phyloP scores from a whole-genome alignment of 331 rosid species.

The Rhamnella rubrinervis region DNA sequence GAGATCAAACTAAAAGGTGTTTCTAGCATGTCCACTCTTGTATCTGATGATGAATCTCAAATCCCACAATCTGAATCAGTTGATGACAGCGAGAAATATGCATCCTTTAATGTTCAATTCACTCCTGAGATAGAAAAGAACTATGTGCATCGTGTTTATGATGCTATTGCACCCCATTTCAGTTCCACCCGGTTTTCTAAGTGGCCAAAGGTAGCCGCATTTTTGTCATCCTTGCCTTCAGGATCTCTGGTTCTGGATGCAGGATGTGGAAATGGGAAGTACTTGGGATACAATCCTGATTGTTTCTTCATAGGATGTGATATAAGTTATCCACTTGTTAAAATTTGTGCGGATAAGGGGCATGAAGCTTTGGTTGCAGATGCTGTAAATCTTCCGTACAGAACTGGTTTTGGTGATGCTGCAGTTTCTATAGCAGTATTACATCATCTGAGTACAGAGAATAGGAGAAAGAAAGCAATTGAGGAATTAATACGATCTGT shows the following conservation, averaged over 20 bases:
- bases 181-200: slow-evolving; percentile 84
- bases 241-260: slow-evolving; percentile 90
- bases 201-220: slow-evolving; percentile 93
- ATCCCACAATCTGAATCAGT: slow-evolving; percentile 27
- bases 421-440: slow-evolving; percentile 91
- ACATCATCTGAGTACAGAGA: slow-evolving; percentile 87
- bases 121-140: slow-evolving; percentile 92
- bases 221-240: slow-evolving; percentile 60
- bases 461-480: slow-evolving; percentile 74
- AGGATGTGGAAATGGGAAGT: slow-evolving; percentile 95
- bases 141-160: slow-evolving; percentile 82
- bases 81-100: slow-evolving; percentile 21
- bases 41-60: slow-evolving; percentile 37
- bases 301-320: slow-evolving; percentile 85
- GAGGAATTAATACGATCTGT: slow-evolving; percentile 85
- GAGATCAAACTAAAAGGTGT: slow-evolving; percentile 43
- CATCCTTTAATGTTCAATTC: slow-evolving; percentile 44
- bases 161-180: slow-evolving; percentile 95
- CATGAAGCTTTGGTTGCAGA: slow-evolving; percentile 86
- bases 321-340: slow-evolving; percentile 72
- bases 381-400: slow-evolving; percentile 82
- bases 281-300: slow-evolving; percentile 57
- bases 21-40: slow-evolving; percentile 24
- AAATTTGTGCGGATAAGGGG: slow-evolving; percentile 75
- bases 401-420: slow-evolving; percentile 83